phyloP scores from a whole-genome alignment of 2,329 filamentous ascomycete genomes.

The Aspergillus fijiensis region DNA sequence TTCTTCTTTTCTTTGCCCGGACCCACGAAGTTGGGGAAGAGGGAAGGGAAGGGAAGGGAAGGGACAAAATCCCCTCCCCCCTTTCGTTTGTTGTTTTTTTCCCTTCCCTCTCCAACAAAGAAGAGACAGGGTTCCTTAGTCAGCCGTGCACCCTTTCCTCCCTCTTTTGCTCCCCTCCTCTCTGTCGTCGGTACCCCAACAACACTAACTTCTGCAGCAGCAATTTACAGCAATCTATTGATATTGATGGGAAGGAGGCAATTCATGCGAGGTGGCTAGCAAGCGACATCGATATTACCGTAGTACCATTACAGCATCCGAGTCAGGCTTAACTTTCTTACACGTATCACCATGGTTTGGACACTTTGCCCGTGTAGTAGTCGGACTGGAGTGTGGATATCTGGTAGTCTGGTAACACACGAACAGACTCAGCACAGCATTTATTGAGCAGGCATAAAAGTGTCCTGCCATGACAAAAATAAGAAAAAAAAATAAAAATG shows the following conservation, averaged over 20 bases:
- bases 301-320: not conserved
- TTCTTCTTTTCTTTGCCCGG: not conserved
- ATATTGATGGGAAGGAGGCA: not conserved
- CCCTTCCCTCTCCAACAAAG: not conserved
- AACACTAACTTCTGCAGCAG: not conserved
- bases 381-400: not conserved
- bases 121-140: not conserved
- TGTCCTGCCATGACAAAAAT: not conserved
- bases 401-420: no score
- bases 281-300: not conserved
- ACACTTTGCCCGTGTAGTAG: not conserved
- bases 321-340: not conserved
- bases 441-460: not conserved
- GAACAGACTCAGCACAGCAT: not conserved
- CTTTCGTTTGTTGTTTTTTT: not conserved
- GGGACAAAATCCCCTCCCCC: not conserved
- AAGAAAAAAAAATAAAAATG: not conserved
- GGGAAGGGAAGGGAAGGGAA: not conserved
- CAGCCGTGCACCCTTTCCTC: not conserved
- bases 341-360: not conserved
- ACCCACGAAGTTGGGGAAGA: not conserved
- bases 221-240: not conserved
- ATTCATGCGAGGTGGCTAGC: not conserved
- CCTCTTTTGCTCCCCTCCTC: not conserved
- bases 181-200: no score